Base-by-base conservation (phyloP, 345 rosid species). In the Moricandia moricandioides region DNA sequence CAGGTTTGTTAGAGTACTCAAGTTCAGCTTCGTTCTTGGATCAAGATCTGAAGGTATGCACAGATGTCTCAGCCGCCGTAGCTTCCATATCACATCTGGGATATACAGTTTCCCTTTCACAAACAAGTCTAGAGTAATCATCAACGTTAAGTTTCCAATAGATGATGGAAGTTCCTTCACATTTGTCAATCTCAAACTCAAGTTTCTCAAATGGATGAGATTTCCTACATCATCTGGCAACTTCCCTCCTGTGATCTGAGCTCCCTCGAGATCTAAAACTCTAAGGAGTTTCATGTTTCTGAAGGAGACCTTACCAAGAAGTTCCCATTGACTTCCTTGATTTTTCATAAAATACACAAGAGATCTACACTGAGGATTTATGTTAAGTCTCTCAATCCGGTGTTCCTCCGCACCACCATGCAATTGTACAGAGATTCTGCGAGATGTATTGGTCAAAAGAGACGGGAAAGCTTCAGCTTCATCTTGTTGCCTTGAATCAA, bases 231-330 rank as follows among this genome's bases (percentile, higher is more conserved):
- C 83, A 27, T 69, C 57, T 0, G 80, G 84, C 4, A 83, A 52
- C 34, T 65, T 79, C 26, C 83, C 84, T 54, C 26, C 62, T 6
- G 2, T 1, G 8, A 33, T 6, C 14, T 62, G 71, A 66, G 78
- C 67, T 40, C 79, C 78, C 24, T 80, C 86, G 0, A 85, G 70
- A 47, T 83, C 78, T 3, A 83, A 14, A 70, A 85, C 71, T 71
- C 84, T 74, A 7, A 87, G 80, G 31, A 79, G 52, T 65, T 74
- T 80, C 62, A 75, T 77, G 51, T 64, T 69, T 17, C 56, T 58
- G 24, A 72, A 73, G 62, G 77, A 65, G 75, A 54, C 83, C 49
- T 31, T 58, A 5, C 75, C 81, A 16, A 57, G 67, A 65, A 65
- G 65, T 65, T n/a, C 47, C 71, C 78, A 73, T 40, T 57, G 70